phyloP scores from a whole-genome alignment of 2,329 filamentous ascomycete genomes.

The Moelleriella libera region DNA sequence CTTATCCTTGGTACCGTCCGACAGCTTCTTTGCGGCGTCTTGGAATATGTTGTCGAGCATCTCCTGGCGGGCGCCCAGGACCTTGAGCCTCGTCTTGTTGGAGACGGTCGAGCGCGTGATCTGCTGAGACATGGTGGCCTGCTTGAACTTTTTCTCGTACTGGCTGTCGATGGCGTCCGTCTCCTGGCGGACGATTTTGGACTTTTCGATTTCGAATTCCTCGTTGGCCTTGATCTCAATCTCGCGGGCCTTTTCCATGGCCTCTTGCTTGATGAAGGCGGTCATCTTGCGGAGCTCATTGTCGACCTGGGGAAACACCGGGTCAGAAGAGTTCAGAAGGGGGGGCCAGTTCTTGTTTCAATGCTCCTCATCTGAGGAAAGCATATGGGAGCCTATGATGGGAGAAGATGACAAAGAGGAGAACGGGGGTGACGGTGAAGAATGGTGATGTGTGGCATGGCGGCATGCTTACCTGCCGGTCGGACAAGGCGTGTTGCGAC shows the following conservation, averaged over 20 bases:
- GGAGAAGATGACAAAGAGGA: too few relatives aligned
- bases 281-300: constrained; percentile 99
- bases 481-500: constrained; percentile 94
- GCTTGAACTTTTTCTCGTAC: constrained; percentile 99
- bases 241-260: constrained; percentile 89
- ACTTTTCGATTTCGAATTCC: constrained; percentile 98
- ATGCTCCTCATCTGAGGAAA: not conserved
- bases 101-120: constrained; percentile 91
- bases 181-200: constrained; percentile 93
- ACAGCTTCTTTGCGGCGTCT: constrained; percentile 58
- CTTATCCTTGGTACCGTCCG: constrained; percentile 50
- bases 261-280: constrained; percentile 98
- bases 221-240: constrained; percentile 98
- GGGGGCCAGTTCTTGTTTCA: not conserved
- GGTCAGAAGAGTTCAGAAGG: not conserved
- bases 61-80: constrained; percentile 78
- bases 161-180: constrained; percentile 79
- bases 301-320: constrained; percentile 55
- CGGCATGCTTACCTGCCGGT: constrained; percentile 64
- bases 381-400: too few relatives aligned
- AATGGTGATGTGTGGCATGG: too few relatives aligned
- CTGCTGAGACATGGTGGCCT: constrained; percentile 95
- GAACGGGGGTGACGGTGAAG: too few relatives aligned
- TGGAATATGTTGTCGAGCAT: constrained; percentile 86
- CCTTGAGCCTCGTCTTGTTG: constrained; percentile 88